Conservation (phyloP, 495 filamentous ascomycete species). For the Wilcoxina mikolae region DNA sequence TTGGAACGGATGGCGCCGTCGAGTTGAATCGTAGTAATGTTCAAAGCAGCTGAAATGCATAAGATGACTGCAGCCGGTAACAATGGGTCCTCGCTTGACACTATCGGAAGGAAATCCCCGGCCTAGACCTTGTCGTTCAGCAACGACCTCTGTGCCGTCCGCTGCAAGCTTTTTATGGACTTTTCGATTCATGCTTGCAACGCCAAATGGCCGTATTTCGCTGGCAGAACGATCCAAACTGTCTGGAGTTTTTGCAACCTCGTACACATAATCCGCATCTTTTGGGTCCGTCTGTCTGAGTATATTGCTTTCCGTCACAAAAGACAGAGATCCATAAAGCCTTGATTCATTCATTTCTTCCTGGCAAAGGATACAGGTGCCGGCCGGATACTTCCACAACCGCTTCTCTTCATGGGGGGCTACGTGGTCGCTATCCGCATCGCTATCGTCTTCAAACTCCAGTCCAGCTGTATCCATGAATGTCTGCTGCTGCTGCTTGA, state of each 20-base stretch:
- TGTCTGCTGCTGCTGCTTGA: slow-evolving; percentile 89
- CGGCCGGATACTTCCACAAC: slow-evolving; percentile 82
- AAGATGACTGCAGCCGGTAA: slow-evolving; percentile 88
- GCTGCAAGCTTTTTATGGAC: slow-evolving; percentile 59
- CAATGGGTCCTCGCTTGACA: slow-evolving; percentile 60
- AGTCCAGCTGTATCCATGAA: slow-evolving; percentile 70
- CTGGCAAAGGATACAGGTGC: slow-evolving; percentile 90
- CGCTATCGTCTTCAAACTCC: slow-evolving; percentile 44
- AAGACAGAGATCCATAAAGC: slow-evolving; percentile 80
- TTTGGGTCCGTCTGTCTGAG: slow-evolving; percentile 69
- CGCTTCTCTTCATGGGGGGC: slow-evolving; percentile 56
- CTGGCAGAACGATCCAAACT: slow-evolving; percentile 77
- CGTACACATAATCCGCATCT: slow-evolving; percentile 69
- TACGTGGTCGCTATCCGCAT: slow-evolving; percentile 50
- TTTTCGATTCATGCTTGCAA: slow-evolving; percentile 70
- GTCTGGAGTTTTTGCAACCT: slow-evolving; percentile 58
- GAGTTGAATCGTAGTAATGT: slow-evolving; percentile 65
- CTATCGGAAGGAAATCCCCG: slow-evolving; percentile 67
- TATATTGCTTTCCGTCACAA: slow-evolving; percentile 75
- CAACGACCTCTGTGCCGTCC: slow-evolving; percentile 50
- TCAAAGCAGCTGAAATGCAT: slow-evolving; percentile 98
- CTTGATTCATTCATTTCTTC: slow-evolving; percentile 83
- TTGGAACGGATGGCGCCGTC: slow-evolving; percentile 70
- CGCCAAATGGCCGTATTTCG: slow-evolving; percentile 68
- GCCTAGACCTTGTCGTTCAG: slow-evolving; percentile 67